Conservation (phyloP, 2,329 filamentous ascomycete species). For the Elsinoe fawcettii region DNA sequence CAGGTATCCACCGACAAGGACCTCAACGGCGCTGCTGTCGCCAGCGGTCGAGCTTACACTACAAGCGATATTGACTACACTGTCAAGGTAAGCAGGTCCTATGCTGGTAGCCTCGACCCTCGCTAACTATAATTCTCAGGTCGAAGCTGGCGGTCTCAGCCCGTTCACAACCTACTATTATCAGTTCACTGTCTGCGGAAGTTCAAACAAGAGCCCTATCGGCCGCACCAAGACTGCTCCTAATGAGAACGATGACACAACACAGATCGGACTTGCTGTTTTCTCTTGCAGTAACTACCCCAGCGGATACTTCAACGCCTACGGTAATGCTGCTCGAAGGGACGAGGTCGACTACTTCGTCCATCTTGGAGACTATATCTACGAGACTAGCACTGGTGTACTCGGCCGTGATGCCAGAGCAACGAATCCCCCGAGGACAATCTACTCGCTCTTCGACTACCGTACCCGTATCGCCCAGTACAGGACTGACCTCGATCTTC, state of each 20-base stretch:
- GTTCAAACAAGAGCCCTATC: slow-evolving; percentile 52
- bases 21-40: slow-evolving; percentile 43
- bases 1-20: slow-evolving; percentile 47
- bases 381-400: slow-evolving; percentile 45
- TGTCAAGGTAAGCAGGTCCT: slow-evolving; percentile 49
- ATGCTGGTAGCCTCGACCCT: background rate
- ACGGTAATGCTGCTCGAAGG: slow-evolving; percentile 34
- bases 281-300: slow-evolving; percentile 65
- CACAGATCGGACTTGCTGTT: slow-evolving; percentile 55
- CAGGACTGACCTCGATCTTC: slow-evolving; percentile 53
- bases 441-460: slow-evolving; percentile 51
- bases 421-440: slow-evolving; percentile 45
- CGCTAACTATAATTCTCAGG: slow-evolving; percentile 21
- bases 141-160: slow-evolving; percentile 56
- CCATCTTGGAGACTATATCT: slow-evolving; percentile 52
- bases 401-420: slow-evolving; percentile 40
- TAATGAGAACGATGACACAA: slow-evolving; percentile 47
- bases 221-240: slow-evolving; percentile 66
- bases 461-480: slow-evolving; percentile 52
- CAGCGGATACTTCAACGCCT: slow-evolving; percentile 43
- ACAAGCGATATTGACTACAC: slow-evolving; percentile 70
- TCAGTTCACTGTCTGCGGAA: slow-evolving; percentile 61
- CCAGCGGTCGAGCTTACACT: slow-evolving; percentile 56
- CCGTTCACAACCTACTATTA: slow-evolving; percentile 62
- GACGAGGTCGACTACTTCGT: slow-evolving; percentile 43